These are phyloP conservation scores for Chaetothyriales sp. DNA, from an alignment of 2,329 filamentous ascomycete genomes.

Conservation along the genomic window DNA sequence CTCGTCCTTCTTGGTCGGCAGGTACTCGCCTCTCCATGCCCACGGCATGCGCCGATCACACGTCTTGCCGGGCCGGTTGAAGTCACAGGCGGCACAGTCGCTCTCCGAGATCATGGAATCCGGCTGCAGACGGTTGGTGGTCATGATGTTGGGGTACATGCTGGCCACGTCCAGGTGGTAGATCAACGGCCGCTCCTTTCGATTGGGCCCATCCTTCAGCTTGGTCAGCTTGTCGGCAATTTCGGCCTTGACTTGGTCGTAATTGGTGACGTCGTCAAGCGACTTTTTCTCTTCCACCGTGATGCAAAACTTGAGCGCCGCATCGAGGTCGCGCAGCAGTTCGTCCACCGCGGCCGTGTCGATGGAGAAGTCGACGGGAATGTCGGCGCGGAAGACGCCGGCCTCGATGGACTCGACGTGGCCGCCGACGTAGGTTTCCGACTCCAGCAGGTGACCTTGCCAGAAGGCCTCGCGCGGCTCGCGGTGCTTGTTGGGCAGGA, in stretches of 20 bases:
- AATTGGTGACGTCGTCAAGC: conserved; percentile 65
- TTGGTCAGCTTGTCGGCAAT: conserved; percentile 58
- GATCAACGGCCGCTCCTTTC: conserved; percentile 75
- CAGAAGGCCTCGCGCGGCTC: conserved; percentile 86
- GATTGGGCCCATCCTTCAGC: conserved; percentile 70
- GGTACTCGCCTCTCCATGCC: conserved; percentile 95
- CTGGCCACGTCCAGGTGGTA: conserved; percentile 98
- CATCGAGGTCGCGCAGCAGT: conserved; percentile 70
- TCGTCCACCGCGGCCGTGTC: conserved; percentile 83
- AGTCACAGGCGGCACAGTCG: conserved; percentile 93
- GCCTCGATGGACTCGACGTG: conserved; percentile 99
- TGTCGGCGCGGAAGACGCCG: conserved; percentile 90
- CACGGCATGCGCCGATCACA: conserved; percentile 90
- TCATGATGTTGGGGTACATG: conserved; percentile 99
- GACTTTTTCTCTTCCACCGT: conserved; percentile 73
- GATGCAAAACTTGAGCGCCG: conserved; percentile 76
- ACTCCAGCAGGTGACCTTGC: conserved; percentile 90
- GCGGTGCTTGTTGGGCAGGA: conserved; percentile 91
- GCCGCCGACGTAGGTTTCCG: conserved; percentile 93
- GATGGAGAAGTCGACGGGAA: conserved; percentile 86
- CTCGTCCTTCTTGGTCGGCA: conserved; percentile 90
- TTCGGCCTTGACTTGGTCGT: conserved; percentile 70
- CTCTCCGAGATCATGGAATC: conserved; percentile 98
- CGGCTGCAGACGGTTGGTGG: conserved; percentile 89
- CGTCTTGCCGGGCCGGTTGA: conserved; percentile 93